Base-by-base conservation (phyloP, 1,284 basidiomycete genomes). In the Moniliophthora roreri region DNA sequence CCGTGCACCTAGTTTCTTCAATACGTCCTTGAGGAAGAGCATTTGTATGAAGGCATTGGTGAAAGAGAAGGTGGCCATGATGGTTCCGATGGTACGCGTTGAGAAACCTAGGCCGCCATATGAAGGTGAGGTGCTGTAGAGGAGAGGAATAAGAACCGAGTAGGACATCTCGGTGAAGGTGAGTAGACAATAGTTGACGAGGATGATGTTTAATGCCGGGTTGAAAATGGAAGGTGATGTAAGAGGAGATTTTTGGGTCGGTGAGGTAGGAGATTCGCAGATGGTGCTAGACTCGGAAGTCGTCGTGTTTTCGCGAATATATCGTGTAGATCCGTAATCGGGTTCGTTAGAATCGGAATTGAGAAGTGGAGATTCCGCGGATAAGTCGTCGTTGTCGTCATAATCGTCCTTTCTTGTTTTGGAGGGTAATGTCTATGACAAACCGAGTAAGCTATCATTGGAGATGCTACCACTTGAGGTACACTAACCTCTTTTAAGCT, bases 401-500 rank as follows among this genome's bases (percentile, higher is more conserved):
- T 9, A 6, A 10, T 4, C 16, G 13, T 32, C 10, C 47, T 48
- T 37, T 7, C 7, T 39, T n/a, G 15, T 20, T 16, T 26, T 32
- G 38, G 49, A 41, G 23, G 49, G 40, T 11, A 40, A 16, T 10
- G 49, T 55, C 54, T 55, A 26, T n/a, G 2, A n/a, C n/a, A 26
- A 37, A 23, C 38, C 37, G 24, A 28, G 20, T 52, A 9, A 52
- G 51, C 24, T 18, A 7, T n/a, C n/a, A n/a, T n/a, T n/a, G n/a
- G n/a, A 37, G 9, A 24, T 18, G 10, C 18, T 13, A 24, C 18
- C 5, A n/a, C n/a, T 8, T 11, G 15, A 46, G 9, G 16, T 35
- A 42, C n/a, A 26, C 53, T 2, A 48, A 53, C 74, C 67, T 76
- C 74, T 55, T 68, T 66, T 11, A 76, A 58, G 13, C 62, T 54